Percentiles rank a stretch among this genome's conserved stretches.
Conservation (phyloP, 495 filamentous ascomycete species). For the Polyplosphaeria fusca region DNA sequence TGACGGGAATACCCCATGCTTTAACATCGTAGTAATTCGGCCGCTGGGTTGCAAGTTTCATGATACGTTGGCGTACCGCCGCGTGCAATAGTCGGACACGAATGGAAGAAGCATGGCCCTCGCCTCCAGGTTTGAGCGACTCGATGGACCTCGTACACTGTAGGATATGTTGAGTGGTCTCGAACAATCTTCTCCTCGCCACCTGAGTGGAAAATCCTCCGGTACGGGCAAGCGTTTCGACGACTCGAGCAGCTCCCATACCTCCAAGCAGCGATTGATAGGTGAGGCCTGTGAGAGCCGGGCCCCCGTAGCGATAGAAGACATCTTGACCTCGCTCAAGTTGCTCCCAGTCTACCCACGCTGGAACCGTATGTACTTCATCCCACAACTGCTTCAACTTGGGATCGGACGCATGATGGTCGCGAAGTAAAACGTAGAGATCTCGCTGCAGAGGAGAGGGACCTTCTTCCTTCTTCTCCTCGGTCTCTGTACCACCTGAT, state of each 20-base stretch:
- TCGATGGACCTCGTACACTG: slow-evolving; percentile 64
- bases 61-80: slow-evolving; percentile 63
- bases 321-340: slow-evolving; percentile 65
- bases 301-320: slow-evolving; percentile 61
- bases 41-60: slow-evolving; percentile 52
- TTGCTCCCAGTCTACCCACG: slow-evolving; percentile 81
- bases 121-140: slow-evolving; percentile 65
- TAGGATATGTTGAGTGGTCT: slow-evolving; percentile 74
- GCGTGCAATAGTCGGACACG: slow-evolving; percentile 75
- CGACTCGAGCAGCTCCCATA: slow-evolving; percentile 55
- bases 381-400: slow-evolving; percentile 61
- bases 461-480: slow-evolving; percentile 26
- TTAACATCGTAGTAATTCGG: slow-evolving; percentile 63
- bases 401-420: slow-evolving; percentile 56
- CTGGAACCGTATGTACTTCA: slow-evolving; percentile 65
- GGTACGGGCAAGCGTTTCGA: slow-evolving; percentile 72
- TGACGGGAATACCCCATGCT: slow-evolving; percentile 64
- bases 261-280: slow-evolving; percentile 66
- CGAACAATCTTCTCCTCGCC: slow-evolving; percentile 65
- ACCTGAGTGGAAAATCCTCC: slow-evolving; percentile 72
- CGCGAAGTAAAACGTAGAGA: slow-evolving; percentile 58
- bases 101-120: slow-evolving; percentile 63
- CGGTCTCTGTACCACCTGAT: not conserved
- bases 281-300: slow-evolving; percentile 59
- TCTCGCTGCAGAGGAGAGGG: slow-evolving; percentile 45